These are phyloP conservation scores for Alternaria sp. DNA, from an alignment of 2,329 filamentous ascomycete species.

Conservation along the genomic window DNA sequence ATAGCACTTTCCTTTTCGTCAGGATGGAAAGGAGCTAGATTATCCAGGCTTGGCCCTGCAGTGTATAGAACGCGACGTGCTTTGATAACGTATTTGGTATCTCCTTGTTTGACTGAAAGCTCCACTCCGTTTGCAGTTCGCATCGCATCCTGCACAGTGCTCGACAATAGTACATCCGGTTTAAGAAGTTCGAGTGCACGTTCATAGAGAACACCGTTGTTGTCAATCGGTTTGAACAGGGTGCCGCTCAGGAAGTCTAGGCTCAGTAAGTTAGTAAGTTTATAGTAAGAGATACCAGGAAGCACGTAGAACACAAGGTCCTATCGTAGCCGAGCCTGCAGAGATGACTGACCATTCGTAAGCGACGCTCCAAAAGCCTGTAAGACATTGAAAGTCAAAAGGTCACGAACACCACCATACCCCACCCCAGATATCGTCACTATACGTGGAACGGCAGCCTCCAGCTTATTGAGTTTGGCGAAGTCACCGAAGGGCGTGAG, in stretches of 20 bases:
- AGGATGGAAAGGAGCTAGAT: constrained; percentile 21
- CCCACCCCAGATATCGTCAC: constrained; percentile 30
- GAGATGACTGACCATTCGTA: constrained; percentile 10
- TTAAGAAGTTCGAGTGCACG: constrained; percentile 30
- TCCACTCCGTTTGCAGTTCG: constrained; percentile 6
- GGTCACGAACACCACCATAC: constrained; percentile 26
- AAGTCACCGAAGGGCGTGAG: constrained; percentile 61
- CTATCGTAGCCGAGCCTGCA: not conserved
- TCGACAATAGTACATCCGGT: constrained; percentile 21
- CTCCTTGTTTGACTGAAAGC: constrained; percentile 15
- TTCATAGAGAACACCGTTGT: constrained; percentile 35
- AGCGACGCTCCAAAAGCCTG: constrained; percentile 33
- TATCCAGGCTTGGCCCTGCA: constrained; percentile 20
- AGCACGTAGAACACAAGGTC: no score
- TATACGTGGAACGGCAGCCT: constrained; percentile 29
- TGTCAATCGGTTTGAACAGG: constrained; percentile 24
- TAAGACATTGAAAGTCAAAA: constrained; percentile 28
- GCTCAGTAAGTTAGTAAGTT: not conserved
- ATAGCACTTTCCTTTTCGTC: constrained; percentile 24
- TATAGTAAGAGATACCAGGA: not conserved
- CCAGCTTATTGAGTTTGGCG: constrained; percentile 53
- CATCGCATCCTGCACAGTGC: constrained; percentile 14
- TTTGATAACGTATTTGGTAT: constrained; percentile 22
- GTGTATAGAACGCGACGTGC: constrained; percentile 31
- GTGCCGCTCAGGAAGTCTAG: constrained; percentile 12